A percentile compares a stretch with the other conserved stretches of the same genome.
phyloP scores from a whole-genome alignment of 441 rosid species.

The Erodium texanum region DNA sequence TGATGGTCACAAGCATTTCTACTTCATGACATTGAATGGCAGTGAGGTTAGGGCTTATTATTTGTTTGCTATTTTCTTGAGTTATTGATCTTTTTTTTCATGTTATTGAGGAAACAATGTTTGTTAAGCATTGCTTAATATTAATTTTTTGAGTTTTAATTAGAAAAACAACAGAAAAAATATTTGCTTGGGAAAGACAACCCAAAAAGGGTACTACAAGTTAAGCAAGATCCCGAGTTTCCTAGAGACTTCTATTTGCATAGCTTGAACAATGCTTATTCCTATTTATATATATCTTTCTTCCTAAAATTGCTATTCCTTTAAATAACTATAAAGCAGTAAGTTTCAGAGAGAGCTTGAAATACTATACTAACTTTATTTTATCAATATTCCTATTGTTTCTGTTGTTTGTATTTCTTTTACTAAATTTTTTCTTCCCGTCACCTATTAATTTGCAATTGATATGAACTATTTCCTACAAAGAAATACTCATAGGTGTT shows the following conservation, averaged over 20 bases:
- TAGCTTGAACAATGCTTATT: too few relatives aligned
- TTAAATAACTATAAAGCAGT: too few relatives aligned
- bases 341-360: too few relatives aligned
- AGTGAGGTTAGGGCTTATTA: conserved; percentile 60
- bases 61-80: conserved; percentile 1
- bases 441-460: too few relatives aligned
- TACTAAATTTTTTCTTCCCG: too few relatives aligned
- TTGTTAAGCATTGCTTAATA: neutral
- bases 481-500: too few relatives aligned
- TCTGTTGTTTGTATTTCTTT: too few relatives aligned
- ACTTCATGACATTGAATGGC: conserved; percentile 96
- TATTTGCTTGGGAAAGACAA: neutral
- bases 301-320: too few relatives aligned
- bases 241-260: neutral
- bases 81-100: neutral
- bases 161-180: neutral
- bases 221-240: neutral
- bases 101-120: neutral
- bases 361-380: too few relatives aligned
- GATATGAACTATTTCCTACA: too few relatives aligned
- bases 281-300: too few relatives aligned
- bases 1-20: conserved; percentile 93
- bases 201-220: neutral
- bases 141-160: neutral
- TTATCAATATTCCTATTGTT: too few relatives aligned